Evolutionary conservation across 768 basidiomycete species (phyloP), one percentile per base, ranked within the genome.

Genomic region (Suillus weaverae): DNA sequence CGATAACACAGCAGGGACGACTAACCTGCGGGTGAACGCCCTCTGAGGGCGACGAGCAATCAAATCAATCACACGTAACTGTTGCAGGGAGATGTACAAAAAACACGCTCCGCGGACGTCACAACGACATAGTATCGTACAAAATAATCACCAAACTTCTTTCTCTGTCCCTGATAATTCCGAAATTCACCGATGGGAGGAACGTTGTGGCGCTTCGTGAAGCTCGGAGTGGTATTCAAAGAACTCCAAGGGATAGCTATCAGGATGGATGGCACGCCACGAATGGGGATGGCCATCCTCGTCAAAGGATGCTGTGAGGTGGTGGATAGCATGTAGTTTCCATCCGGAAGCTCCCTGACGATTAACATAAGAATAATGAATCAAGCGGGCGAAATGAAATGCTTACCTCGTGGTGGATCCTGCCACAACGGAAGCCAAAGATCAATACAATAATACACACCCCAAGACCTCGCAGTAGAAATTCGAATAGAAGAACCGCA

Each of bases 181-280:
- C 57, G 39, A 39, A 4, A 30, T 32, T 59, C 57, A 59, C 57
- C 39, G 57, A 41, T 41, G 18, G 18, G 57, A 41, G 30, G 26
- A 39, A 32, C 57, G 57, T 20, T 30, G 57, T 41, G 57, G 57
- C 10, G 57, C 39, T 18, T 59, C 57, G 30, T 59, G 57, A 59
- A 59, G 57, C 18, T 59, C 57, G 16, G 57, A 59, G 11, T 59
- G 57, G 13, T 59, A 59, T 16, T 77, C 69, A 67, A 75, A 75
- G 54, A 76, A 75, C 22, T 69, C 69, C 62, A 93, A 77, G 3
- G 87, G 86, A 20, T 80, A 84, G 63, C 84, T 82, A 39, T 70
- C 67, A 2, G 81, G 82, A 67, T 92, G 90, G 67, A 92, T 83
- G 11, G 90, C 91, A 62, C 83, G 79, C 83, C 85, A 92, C 60